Conservation (phyloP, 257 asterid genomes). For the Przewalskia tangutica region DNA sequence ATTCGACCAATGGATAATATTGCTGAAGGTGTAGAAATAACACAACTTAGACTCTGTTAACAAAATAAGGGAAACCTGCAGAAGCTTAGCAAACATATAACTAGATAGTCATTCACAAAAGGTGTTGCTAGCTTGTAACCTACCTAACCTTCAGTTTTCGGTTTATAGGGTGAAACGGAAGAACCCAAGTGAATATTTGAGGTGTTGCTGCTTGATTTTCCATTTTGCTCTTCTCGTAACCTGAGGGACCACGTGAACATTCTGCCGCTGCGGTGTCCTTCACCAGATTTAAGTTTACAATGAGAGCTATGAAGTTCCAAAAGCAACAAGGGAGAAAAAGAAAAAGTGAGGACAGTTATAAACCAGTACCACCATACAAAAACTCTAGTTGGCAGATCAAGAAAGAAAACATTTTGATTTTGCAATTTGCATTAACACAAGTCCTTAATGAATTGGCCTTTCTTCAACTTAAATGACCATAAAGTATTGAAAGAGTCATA, state of each 20-base stretch:
- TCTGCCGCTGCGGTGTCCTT: background rate
- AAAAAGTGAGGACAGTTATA: background rate
- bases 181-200: background rate
- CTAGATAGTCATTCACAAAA: background rate
- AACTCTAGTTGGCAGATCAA: background rate
- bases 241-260: background rate
- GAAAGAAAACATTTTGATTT: background rate
- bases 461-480: background rate
- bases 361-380: background rate
- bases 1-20: background rate
- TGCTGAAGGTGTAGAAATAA: background rate
- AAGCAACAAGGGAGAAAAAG: background rate
- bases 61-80: background rate
- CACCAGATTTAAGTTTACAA: constrained; percentile 10
- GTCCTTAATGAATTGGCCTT: background rate
- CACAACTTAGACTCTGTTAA: background rate
- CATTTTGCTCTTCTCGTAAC: background rate
- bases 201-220: constrained; percentile 1
- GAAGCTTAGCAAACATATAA: background rate
- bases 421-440: background rate
- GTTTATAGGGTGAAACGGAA: constrained; percentile 1
- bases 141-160: constrained; percentile 7
- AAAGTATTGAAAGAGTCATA: background rate
- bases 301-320: constrained; percentile 16
- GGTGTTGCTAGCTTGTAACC: background rate